Percentiles rank a stretch among this genome's conserved stretches.
These are phyloP conservation scores for Acanthamoeba royreba DNA, from an alignment of 208 protist species.

Conservation along the genomic window DNA sequence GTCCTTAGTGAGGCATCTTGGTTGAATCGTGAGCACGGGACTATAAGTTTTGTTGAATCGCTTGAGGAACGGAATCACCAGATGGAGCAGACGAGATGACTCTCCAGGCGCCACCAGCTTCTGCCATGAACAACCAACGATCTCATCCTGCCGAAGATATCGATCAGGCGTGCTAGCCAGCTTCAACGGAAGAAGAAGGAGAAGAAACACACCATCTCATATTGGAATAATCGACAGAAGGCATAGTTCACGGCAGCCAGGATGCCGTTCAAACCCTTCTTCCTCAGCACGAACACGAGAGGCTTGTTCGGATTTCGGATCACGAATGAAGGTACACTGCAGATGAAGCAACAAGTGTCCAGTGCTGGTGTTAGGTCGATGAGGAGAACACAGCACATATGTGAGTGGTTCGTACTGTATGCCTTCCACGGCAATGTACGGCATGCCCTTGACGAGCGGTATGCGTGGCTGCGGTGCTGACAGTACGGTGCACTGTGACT, in stretches of 20 bases:
- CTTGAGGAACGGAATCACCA: background rate
- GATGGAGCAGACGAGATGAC: background rate
- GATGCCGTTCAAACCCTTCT: background rate
- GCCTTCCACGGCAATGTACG: background rate
- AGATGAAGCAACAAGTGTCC: background rate
- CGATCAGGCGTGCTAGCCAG: no score
- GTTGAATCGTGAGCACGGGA: background rate
- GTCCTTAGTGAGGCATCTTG: background rate
- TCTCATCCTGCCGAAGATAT: background rate
- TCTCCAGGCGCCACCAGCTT: background rate
- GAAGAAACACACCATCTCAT: background rate
- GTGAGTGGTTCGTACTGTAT: background rate
- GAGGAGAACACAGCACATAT: background rate
- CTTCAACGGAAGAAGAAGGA: background rate
- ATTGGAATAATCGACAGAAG: slow-evolving; percentile 26
- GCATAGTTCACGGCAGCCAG: background rate
- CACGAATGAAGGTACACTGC: slow-evolving; percentile 8
- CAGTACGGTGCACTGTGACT: background rate
- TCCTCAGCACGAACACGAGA: background rate
- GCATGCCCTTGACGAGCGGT: background rate
- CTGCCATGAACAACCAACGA: slow-evolving; percentile 9
- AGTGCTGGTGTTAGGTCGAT: background rate
- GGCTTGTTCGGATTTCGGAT: slow-evolving; percentile 5
- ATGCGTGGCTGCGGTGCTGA: background rate
- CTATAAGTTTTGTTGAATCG: background rate